phyloP scores from a whole-genome alignment of 2,329 filamentous ascomycete genomes.

The Colletotrichum siamense region DNA sequence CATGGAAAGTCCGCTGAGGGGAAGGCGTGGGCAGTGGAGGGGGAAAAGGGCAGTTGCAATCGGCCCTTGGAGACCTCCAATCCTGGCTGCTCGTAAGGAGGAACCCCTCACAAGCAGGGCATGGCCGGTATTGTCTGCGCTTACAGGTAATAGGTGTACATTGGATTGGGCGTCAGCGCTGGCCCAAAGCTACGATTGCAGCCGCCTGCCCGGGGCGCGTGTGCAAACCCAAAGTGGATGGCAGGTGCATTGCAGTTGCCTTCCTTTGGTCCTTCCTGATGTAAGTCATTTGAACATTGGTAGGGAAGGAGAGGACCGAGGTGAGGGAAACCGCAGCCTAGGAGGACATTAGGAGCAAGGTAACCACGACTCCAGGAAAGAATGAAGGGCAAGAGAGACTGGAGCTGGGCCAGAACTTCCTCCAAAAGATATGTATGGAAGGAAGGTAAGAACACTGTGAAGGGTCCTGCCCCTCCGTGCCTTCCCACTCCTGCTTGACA shows the following conservation, averaged over 20 bases:
- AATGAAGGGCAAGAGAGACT: not conserved
- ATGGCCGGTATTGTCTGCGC: not conserved
- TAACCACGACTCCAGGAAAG: not conserved
- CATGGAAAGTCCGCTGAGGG: not conserved
- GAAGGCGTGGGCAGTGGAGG: not conserved
- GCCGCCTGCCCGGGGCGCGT: not conserved
- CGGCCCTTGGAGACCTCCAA: not conserved
- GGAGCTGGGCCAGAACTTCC: not conserved
- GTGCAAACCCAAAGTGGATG: not conserved
- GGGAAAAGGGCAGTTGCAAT: not conserved
- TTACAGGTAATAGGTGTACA: not conserved
- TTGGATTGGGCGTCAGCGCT: not conserved
- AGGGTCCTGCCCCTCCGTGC: not conserved
- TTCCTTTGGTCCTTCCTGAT: not conserved
- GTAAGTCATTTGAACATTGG: not conserved
- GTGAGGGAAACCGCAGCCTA: not conserved
- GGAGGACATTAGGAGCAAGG: not conserved
- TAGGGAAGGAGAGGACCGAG: not conserved
- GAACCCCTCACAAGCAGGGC: not conserved
- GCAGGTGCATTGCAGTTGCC: not conserved
- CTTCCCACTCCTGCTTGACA: not conserved
- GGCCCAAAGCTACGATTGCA: not conserved
- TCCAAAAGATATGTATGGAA: not conserved
- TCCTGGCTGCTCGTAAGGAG: not conserved
- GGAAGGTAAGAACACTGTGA: not conserved